A percentile compares a stretch with the other conserved stretches of the same genome.
Conservation (phyloP, 2,329 filamentous ascomycete genomes). For the Neospermospora avenae region DNA sequence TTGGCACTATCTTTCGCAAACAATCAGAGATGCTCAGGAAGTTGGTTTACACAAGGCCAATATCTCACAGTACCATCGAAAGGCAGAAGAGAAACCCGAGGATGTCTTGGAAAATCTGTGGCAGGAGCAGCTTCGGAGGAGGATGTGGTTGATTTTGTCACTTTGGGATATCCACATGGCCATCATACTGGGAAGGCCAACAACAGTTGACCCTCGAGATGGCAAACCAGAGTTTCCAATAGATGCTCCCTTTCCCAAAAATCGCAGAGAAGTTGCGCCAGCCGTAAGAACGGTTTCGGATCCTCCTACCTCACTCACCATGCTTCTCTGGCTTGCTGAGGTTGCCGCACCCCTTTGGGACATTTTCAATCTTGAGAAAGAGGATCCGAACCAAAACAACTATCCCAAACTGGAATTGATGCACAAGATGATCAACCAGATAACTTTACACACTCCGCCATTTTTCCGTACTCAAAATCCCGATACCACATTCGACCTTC, state of each 20-base stretch:
- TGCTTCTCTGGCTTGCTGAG: slow-evolving; percentile 49
- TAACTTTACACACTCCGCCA: slow-evolving; percentile 49
- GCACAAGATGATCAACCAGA: slow-evolving; percentile 47
- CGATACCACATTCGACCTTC: slow-evolving; percentile 53
- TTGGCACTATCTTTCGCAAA: slow-evolving; percentile 45
- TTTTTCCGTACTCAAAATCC: slow-evolving; percentile 53
- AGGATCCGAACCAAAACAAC: slow-evolving; percentile 53
- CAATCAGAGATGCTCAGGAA: slow-evolving; percentile 60
- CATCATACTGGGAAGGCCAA: slow-evolving; percentile 37
- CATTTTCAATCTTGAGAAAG: slow-evolving; percentile 50
- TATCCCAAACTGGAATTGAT: slow-evolving; percentile 52
- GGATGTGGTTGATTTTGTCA: slow-evolving; percentile 54
- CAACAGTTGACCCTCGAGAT: slow-evolving; percentile 50
- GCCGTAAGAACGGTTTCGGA: slow-evolving; percentile 43
- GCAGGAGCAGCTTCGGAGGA: slow-evolving; percentile 53
- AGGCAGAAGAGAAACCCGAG: slow-evolving; percentile 41
- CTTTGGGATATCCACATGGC: slow-evolving; percentile 40
- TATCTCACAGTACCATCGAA: slow-evolving; percentile 46
- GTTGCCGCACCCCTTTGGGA: slow-evolving; percentile 48
- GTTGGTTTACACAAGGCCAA: slow-evolving; percentile 53
- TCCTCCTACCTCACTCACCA: slow-evolving; percentile 55
- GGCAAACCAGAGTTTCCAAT: slow-evolving; percentile 49
- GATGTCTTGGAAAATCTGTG: slow-evolving; percentile 54
- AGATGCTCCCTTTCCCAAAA: slow-evolving; percentile 48
- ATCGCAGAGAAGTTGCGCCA: slow-evolving; percentile 47